These are phyloP conservation scores for Tylopilus intermedius DNA, from an alignment of 768 basidiomycete species.

Conservation along the genomic window DNA sequence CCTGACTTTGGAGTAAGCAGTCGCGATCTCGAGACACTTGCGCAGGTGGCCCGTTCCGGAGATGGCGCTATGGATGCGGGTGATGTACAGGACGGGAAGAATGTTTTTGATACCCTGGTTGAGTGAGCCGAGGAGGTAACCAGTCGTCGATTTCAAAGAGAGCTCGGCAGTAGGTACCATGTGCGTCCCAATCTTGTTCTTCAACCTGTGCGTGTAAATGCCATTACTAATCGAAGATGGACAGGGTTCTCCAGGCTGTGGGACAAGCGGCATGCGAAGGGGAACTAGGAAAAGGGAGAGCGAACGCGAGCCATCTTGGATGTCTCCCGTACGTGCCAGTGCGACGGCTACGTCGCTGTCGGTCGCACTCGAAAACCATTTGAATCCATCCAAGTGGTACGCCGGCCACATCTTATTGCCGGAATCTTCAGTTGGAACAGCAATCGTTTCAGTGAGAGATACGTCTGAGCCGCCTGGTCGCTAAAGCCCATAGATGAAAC, in stretches of 20 bases:
- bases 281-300: conserved; percentile 75
- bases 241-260: conserved; percentile 34
- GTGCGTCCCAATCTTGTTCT: conserved; percentile 75
- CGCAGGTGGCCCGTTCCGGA: conserved; percentile 52
- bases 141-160: conserved; percentile 52
- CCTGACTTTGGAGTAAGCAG: conserved; percentile 58
- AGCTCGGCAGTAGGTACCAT: conserved; percentile 74
- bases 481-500: conserved; percentile 27
- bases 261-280: conserved; percentile 49
- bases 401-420: conserved; percentile 40
- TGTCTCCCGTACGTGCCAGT: conserved; percentile 64
- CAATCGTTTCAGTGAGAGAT: conserved; percentile 66
- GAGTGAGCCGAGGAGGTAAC: conserved; percentile 54
- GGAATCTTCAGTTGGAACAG: conserved; percentile 34
- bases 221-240: conserved; percentile 55
- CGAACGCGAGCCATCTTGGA: conserved; percentile 51
- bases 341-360: conserved; percentile 71
- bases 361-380: conserved; percentile 83
- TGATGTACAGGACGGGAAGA: conserved; percentile 71
- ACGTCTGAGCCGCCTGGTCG: conserved; percentile 74
- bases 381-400: conserved; percentile 64
- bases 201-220: conserved; percentile 66
- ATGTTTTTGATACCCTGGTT: conserved; percentile 64
- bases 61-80: conserved; percentile 62
- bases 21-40: conserved; percentile 61